A percentile compares a stretch with the other conserved stretches of the same genome.
Evolutionary conservation across 768 basidiomycete species (phyloP).

Genomic region (Sarcodon aspratus): DNA sequence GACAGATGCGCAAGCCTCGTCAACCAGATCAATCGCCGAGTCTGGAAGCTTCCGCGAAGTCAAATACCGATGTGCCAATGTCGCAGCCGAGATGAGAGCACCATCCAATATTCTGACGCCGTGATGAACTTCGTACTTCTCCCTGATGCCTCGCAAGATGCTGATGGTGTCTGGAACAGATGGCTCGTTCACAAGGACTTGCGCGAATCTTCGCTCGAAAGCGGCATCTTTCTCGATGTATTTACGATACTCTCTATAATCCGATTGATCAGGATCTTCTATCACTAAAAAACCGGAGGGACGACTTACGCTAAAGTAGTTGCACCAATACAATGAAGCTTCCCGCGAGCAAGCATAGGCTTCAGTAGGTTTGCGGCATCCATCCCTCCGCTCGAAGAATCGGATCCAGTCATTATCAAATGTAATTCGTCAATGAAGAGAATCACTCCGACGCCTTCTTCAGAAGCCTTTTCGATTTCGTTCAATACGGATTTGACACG

Average conservation of each 20-base stretch:
- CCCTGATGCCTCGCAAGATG: slow-evolving; percentile 88
- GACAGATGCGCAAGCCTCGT: slow-evolving; percentile 85
- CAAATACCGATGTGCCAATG: slow-evolving; percentile 88
- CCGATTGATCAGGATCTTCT: background rate
- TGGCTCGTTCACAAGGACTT: slow-evolving; percentile 90
- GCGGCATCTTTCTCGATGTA: slow-evolving; percentile 92
- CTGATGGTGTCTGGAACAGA: slow-evolving; percentile 81
- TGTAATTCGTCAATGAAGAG: slow-evolving; percentile 95
- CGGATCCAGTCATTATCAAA: slow-evolving; percentile 85
- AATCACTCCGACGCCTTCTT: slow-evolving; percentile 70
- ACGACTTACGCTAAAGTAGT: slow-evolving; percentile 56
- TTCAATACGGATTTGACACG: slow-evolving; percentile 86
- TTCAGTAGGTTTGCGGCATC: slow-evolving; percentile 91
- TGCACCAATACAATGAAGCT: slow-evolving; percentile 71
- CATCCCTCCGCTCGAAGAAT: slow-evolving; percentile 80
- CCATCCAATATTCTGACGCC: slow-evolving; percentile 84
- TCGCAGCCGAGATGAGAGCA: slow-evolving; percentile 81
- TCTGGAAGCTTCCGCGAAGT: slow-evolving; percentile 73
- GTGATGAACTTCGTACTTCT: slow-evolving; percentile 84
- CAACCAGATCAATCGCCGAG: slow-evolving; percentile 84
- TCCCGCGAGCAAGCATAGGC: slow-evolving; percentile 82
- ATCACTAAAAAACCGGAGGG: background rate
- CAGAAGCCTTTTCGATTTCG: slow-evolving; percentile 84
- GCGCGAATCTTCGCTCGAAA: slow-evolving; percentile 84
- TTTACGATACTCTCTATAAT: slow-evolving; percentile 62